Conservation (phyloP, 2,329 filamentous ascomycete species). For the Aspergillus sp. region DNA sequence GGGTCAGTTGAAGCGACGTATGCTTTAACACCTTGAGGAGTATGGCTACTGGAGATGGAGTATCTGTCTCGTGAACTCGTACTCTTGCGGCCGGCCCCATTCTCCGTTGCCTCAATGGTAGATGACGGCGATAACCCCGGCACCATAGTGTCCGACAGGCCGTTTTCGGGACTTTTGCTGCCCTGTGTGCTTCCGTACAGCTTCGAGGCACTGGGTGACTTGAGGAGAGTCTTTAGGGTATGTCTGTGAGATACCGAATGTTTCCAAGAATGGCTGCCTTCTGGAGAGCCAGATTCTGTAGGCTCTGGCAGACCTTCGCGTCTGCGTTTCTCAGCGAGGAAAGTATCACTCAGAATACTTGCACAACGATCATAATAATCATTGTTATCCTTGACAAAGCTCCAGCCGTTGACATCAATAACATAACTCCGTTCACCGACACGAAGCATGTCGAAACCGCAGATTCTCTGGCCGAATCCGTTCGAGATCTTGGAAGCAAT, state of each 20-base stretch:
- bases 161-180: constrained; percentile 39
- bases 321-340: constrained; percentile 69
- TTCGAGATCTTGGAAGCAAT: constrained; percentile 88
- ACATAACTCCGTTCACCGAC: constrained; percentile 90
- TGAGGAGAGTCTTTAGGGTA: constrained; percentile 59
- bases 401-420: constrained; percentile 99
- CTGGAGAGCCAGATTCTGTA: constrained; percentile 34
- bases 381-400: constrained; percentile 98
- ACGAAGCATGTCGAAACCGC: constrained; percentile 90
- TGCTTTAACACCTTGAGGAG: constrained; percentile 25
- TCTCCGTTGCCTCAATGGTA: constrained; percentile 29
- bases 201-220: constrained; percentile 64
- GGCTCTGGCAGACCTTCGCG: constrained; percentile 33
- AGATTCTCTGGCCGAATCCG: constrained; percentile 91
- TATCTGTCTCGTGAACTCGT: constrained; percentile 19
- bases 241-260: constrained; percentile 46
- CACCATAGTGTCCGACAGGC: constrained; percentile 45
- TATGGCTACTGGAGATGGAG: constrained; percentile 20
- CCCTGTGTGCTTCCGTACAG: constrained; percentile 50
- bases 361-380: constrained; percentile 95
- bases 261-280: constrained; percentile 36
- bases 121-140: constrained; percentile 35
- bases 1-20: constrained; percentile 24
- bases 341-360: constrained; percentile 81
- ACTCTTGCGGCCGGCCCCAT: constrained; percentile 14